phyloP scores from a whole-genome alignment of 371 early-diverging fungal genomes.

The Paraphysoderma sedebokerense region DNA sequence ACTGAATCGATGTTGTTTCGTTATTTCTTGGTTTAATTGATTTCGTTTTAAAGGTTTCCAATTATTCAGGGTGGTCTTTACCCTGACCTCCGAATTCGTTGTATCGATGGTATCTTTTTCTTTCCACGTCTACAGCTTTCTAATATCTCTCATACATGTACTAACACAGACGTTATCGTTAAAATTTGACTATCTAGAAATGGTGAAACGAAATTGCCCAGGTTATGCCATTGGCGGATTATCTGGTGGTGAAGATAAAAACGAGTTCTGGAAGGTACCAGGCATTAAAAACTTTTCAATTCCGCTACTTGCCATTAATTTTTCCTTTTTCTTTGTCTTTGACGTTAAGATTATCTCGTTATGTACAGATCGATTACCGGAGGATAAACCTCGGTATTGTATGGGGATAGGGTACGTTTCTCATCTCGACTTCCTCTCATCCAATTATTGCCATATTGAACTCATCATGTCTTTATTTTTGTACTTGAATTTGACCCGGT shows the following conservation, averaged over 20 bases:
- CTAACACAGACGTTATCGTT: not conserved
- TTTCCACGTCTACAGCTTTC: not conserved
- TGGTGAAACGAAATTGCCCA: slow-evolving; percentile 70
- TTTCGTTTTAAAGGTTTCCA: no score
- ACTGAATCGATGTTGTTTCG: no score
- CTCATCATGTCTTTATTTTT: not conserved
- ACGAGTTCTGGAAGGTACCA: slow-evolving; percentile 71
- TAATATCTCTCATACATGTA: not conserved
- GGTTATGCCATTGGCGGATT: slow-evolving; percentile 93
- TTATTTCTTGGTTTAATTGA: no score
- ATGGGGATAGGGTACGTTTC: slow-evolving; percentile 89
- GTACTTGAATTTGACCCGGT: not conserved
- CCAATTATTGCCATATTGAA: no score
- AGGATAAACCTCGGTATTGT: slow-evolving; percentile 80
- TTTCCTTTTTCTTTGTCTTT: not conserved
- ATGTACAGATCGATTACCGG: slow-evolving; percentile 70
- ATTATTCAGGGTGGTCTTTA: slow-evolving; percentile 91
- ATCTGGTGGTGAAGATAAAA: slow-evolving; percentile 90
- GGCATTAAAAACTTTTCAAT: not conserved
- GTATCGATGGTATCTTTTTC: slow-evolving; percentile 30
- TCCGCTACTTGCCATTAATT: not conserved
- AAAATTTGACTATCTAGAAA: slow-evolving; percentile 22
- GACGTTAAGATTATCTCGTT: slow-evolving; percentile 18
- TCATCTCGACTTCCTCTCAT: no score
- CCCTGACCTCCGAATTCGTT: slow-evolving; percentile 48